phyloP scores from a whole-genome alignment of 305 asterid genomes.

The Caryopteris hybrid region DNA sequence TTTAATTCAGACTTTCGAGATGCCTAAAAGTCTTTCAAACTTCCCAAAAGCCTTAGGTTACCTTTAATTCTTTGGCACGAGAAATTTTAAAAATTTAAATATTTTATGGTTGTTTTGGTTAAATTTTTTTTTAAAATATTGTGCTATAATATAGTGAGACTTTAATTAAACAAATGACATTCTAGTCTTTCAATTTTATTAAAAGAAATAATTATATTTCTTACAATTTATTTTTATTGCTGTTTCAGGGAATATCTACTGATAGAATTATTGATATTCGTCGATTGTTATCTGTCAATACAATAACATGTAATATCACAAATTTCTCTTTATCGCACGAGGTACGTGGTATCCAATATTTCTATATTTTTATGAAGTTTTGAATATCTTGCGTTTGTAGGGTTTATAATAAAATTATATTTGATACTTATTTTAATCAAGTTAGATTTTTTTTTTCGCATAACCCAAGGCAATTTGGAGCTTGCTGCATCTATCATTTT shows the following conservation, averaged over 20 bases:
- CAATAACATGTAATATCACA: constrained; percentile 60
- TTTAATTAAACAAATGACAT: too few relatives aligned
- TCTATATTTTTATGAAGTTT: background rate
- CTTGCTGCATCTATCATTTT: background rate
- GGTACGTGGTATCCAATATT: constrained; percentile 33
- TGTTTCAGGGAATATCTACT: constrained; percentile 82
- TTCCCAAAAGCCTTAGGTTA: too few relatives aligned
- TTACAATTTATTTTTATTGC: background rate
- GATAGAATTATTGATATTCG: constrained; percentile 79
- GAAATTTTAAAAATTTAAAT: too few relatives aligned
- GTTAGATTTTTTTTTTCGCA: background rate
- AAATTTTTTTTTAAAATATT: too few relatives aligned
- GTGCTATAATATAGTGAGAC: too few relatives aligned
- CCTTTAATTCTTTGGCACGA: too few relatives aligned
- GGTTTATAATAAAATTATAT: too few relatives aligned
- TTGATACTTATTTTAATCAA: background rate
- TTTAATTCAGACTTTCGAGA: too few relatives aligned
- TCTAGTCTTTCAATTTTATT: too few relatives aligned
- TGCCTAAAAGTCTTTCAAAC: too few relatives aligned
- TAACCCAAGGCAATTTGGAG: constrained; percentile 17
- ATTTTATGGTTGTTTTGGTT: too few relatives aligned
- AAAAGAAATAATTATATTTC: background rate
- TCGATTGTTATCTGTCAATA: constrained; percentile 53
- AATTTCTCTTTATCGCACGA: constrained; percentile 76
- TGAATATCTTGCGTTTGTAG: too few relatives aligned